Conservation (phyloP, 257 asterid genomes). For the Solanum dulcamara region DNA sequence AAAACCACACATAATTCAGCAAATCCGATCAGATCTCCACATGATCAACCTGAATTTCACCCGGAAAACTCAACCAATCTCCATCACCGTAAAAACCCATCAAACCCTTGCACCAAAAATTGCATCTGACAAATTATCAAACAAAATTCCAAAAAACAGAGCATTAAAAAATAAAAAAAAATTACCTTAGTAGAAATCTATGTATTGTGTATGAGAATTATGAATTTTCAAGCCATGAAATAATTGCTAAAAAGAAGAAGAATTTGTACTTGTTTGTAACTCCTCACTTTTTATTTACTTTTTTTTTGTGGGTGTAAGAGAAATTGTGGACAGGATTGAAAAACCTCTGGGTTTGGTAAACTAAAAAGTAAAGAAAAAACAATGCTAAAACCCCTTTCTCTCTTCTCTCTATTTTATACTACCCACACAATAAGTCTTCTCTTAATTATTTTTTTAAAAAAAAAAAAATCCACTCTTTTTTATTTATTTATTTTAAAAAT, state of each 20-base stretch:
- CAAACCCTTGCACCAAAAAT: not conserved
- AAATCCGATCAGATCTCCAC: constrained; percentile 5
- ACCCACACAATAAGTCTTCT: too few relatives aligned
- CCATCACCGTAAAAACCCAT: not conserved
- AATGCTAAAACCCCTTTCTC: not conserved
- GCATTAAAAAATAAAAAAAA: not conserved
- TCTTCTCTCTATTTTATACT: not conserved
- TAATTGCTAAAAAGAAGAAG: not conserved
- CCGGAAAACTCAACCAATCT: not conserved
- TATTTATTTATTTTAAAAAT: too few relatives aligned
- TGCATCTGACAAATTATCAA: not conserved
- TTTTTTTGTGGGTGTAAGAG: not conserved
- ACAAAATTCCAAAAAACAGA: not conserved
- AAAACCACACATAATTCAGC: not conserved
- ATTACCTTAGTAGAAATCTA: not conserved
- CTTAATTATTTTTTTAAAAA: too few relatives aligned
- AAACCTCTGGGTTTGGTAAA: constrained; percentile 12
- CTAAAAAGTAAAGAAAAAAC: not conserved
- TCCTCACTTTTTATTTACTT: not conserved
- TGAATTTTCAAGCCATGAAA: not conserved
- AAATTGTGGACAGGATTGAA: constrained; percentile 2
- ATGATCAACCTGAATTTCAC: constrained; percentile 1
- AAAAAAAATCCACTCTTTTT: too few relatives aligned
- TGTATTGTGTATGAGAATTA: not conserved
- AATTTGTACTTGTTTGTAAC: not conserved